These are phyloP conservation scores for Endoconidiophora polonica DNA, from an alignment of 2,329 filamentous ascomycete genomes.

Conservation along the genomic window DNA sequence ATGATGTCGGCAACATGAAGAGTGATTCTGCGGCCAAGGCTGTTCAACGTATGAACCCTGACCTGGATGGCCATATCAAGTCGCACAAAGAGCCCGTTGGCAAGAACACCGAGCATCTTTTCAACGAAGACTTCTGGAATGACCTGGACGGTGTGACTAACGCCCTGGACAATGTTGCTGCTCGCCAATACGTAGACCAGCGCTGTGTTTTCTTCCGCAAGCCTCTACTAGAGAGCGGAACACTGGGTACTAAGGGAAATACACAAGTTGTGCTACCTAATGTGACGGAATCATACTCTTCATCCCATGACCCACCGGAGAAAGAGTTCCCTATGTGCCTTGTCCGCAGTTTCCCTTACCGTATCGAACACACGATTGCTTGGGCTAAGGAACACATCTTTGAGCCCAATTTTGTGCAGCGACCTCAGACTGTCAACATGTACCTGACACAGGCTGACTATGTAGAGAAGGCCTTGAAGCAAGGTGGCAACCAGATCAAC, in stretches of 20 bases:
- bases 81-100: slow-evolving; percentile 81
- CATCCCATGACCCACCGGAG: slow-evolving; percentile 89
- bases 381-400: slow-evolving; percentile 89
- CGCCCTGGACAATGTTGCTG: slow-evolving; percentile 92
- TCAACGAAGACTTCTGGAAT: slow-evolving; percentile 88
- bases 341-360: slow-evolving; percentile 90
- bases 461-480: slow-evolving; percentile 70
- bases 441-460: slow-evolving; percentile 89
- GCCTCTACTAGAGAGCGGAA: slow-evolving; percentile 88
- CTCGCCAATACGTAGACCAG: slow-evolving; percentile 87
- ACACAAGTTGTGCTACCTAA: slow-evolving; percentile 86
- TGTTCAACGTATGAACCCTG: slow-evolving; percentile 91
- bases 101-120: slow-evolving; percentile 79
- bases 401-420: slow-evolving; percentile 83
- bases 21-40: slow-evolving; percentile 82
- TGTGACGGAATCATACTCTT: slow-evolving; percentile 89
- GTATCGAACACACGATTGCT: slow-evolving; percentile 95
- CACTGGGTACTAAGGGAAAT: slow-evolving; percentile 97
- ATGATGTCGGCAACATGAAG: slow-evolving; percentile 92
- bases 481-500: slow-evolving; percentile 87
- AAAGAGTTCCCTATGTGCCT: slow-evolving; percentile 99
- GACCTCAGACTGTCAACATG: slow-evolving; percentile 82
- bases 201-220: slow-evolving; percentile 98
- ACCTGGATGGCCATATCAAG: slow-evolving; percentile 70
- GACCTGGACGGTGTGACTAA: slow-evolving; percentile 84